These are phyloP conservation scores for Pelargonium cotyledonis DNA, from an alignment of 441 rosid genomes.

Conservation along the genomic window DNA sequence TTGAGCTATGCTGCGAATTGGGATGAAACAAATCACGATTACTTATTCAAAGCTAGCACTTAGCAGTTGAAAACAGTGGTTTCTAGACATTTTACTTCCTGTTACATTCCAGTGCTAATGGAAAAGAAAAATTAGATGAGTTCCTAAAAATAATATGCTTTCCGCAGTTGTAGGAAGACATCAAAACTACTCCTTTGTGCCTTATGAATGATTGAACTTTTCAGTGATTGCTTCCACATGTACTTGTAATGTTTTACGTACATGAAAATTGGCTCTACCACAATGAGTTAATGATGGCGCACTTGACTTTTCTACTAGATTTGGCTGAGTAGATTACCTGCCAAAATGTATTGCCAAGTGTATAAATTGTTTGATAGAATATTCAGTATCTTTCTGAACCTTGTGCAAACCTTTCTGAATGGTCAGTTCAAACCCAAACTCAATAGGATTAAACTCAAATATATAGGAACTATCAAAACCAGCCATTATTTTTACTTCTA, in stretches of 20 bases:
- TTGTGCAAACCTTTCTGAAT: too few relatives aligned
- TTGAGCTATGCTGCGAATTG: not conserved
- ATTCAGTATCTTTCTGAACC: too few relatives aligned
- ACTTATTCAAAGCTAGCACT: not conserved
- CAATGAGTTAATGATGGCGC: not conserved
- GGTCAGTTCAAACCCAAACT: too few relatives aligned
- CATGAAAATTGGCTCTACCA: not conserved
- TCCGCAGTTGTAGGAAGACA: not conserved
- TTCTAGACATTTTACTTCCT: not conserved
- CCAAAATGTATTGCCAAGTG: not conserved
- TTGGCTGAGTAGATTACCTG: too few relatives aligned
- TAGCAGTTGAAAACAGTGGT: not conserved
- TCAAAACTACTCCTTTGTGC: not conserved
- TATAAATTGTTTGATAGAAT: too few relatives aligned
- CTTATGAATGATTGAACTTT: not conserved
- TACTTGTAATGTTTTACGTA: not conserved
- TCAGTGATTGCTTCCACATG: not conserved
- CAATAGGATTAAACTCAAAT: too few relatives aligned
- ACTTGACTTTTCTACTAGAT: not conserved
- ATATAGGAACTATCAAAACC: too few relatives aligned
- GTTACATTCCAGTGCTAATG: not conserved
- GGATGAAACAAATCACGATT: not conserved
- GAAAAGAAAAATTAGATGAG: not conserved
- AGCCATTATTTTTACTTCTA: too few relatives aligned
- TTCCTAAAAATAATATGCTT: not conserved